These are phyloP conservation scores for Talaromyces sp. DNA, from an alignment of 2,329 filamentous ascomycete genomes.

Conservation along the genomic window DNA sequence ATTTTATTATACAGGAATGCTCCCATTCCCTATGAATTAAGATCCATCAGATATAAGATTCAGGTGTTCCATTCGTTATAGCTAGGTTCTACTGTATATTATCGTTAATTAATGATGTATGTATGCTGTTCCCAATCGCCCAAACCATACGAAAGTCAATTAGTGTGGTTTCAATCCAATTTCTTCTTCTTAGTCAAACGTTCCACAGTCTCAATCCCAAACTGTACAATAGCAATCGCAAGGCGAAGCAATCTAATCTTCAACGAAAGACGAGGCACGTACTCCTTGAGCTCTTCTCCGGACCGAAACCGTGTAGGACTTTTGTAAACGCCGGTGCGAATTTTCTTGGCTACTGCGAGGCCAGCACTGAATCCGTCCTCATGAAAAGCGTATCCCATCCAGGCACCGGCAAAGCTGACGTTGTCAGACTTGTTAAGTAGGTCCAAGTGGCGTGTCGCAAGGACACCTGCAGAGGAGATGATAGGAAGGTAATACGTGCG, in stretches of 20 bases:
- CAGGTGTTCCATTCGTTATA: too few species aligned
- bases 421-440: background rate
- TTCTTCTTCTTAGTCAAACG: background rate
- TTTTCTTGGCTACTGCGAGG: background rate
- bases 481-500: conserved; percentile 6
- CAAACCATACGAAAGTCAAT: background rate
- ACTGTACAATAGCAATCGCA: background rate
- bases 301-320: conserved; percentile 5
- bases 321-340: background rate
- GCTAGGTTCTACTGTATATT: background rate
- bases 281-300: background rate
- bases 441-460: background rate
- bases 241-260: background rate
- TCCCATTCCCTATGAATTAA: too few species aligned
- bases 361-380: conserved; percentile 15
- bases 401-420: conserved; percentile 15
- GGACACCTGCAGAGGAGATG: background rate
- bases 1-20: too few species aligned
- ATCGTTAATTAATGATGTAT: background rate
- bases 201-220: background rate
- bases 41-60: too few species aligned
- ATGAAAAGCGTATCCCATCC: conserved; percentile 18
- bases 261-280: background rate
- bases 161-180: background rate
- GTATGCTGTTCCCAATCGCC: background rate